Evolutionary conservation across 768 basidiomycete species (phyloP).

Genomic region (Neoboletus brunneissimus): DNA sequence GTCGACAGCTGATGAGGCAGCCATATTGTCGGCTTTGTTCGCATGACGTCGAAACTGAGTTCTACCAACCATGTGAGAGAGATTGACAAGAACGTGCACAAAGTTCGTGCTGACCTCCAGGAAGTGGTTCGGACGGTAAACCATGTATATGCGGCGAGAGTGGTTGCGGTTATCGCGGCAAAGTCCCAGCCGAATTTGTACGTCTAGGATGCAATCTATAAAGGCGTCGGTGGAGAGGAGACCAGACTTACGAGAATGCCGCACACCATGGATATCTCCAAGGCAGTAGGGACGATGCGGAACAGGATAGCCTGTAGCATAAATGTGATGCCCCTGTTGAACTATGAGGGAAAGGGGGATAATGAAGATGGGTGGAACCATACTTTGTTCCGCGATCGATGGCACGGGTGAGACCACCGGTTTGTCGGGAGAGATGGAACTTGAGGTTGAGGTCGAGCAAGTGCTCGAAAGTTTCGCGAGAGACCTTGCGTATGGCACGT

Average conservation of each 20-base stretch:
- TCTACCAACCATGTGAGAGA: constrained; percentile 38
- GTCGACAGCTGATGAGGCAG: constrained; percentile 91
- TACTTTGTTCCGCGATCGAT: constrained; percentile 98
- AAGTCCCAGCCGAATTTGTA: constrained; percentile 99
- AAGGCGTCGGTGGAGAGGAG: neutral
- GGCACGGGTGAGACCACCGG: constrained; percentile 92
- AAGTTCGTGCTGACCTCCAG: constrained; percentile 65
- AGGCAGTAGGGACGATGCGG: constrained; percentile 90
- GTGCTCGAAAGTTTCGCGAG: constrained; percentile 94
- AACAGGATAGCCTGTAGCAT: constrained; percentile 91
- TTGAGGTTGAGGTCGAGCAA: constrained; percentile 85
- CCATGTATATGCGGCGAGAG: constrained; percentile 92
- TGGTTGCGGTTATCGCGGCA: constrained; percentile 81
- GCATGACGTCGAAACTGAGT: constrained; percentile 93
- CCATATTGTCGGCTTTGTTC: constrained; percentile 95
- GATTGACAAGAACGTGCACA: neutral
- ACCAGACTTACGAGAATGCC: constrained; percentile 77
- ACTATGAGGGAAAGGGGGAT: neutral
- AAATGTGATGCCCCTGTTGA: constrained; percentile 87
- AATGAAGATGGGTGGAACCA: constrained; percentile 15
- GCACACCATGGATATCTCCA: constrained; percentile 96
- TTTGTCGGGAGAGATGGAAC: constrained; percentile 92
- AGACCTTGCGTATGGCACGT: constrained; percentile 89
- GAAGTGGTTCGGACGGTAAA: constrained; percentile 95
- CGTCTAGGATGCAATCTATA: constrained; percentile 49